Evolutionary conservation across 2,329 filamentous ascomycete genomes (phyloP), one percentile per base, ranked within the genome.

Genomic region (Helminthosporium solani): DNA sequence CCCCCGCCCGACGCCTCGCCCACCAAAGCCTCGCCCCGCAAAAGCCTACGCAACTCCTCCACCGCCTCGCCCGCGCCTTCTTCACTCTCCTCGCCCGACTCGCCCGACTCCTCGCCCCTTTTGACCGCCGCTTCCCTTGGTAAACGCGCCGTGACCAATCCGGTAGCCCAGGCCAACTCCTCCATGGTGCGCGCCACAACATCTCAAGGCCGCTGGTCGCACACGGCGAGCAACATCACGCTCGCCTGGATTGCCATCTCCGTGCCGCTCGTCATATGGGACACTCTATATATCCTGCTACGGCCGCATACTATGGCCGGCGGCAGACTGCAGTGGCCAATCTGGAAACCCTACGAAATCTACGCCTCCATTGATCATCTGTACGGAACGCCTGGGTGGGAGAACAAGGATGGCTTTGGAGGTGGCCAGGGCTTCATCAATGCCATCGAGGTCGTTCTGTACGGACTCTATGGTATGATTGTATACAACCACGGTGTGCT

Each of bases 231-330:
- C 11, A 78, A 78, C 41, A 63, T 83, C 11, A 75, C 81, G 18
- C 78, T 89, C 34, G 56, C 83, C 53, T 95, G 90, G 90, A 77
- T 95, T 20, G 70, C 78, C 47, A 53, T 92, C 50, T 90, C 87
- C 16, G 73, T 94, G 14, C 88, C 88, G 1, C 78, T 95, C 49
- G 88, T 95, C 39, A 63, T 82, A 40, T 95, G 90, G 90, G 90
- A 96, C 73, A 81, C 81, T 23, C 75, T 76, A 47, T 96, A 95
- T 73, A 83, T 95, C 31, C 75, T 95, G 37, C 74, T 88, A 43
- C 87, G 90, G 16, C 90, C 90, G 23, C 81, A 85, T 69, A 87
- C 84, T 46, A 94, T 96, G 87, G 82, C 85, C 0, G 88, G 88
- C 56, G 90, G 90, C 14, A 72, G 70, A 37, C 74, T 86, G 42